Percentiles rank a stretch among this genome's conserved stretches.
phyloP scores from a whole-genome alignment of 495 filamentous ascomycete species.

The Neurospora africana region DNA sequence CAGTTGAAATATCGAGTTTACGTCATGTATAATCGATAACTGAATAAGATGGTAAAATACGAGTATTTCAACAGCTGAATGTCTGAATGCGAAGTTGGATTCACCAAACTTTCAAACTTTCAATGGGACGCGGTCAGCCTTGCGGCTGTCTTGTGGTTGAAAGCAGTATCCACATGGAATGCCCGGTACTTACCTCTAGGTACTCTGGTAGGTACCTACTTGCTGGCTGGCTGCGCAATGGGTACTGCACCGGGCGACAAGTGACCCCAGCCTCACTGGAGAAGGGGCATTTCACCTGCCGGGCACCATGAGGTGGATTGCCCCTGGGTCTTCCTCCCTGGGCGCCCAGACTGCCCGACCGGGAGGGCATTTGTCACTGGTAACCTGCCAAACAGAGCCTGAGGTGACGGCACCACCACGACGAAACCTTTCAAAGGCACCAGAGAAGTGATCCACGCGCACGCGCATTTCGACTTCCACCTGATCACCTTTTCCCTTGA shows the following conservation, averaged over 20 bases:
- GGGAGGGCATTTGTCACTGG: neutral
- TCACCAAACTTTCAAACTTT: neutral
- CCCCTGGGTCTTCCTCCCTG: neutral
- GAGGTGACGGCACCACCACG: neutral
- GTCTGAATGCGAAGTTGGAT: neutral
- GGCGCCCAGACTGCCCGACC: neutral
- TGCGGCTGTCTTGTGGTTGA: neutral
- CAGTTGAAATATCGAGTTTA: neutral
- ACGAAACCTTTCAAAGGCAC: neutral
- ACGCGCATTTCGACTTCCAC: neutral
- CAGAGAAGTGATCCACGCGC: neutral
- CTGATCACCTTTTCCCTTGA: neutral
- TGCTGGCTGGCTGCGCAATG: neutral
- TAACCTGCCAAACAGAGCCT: neutral
- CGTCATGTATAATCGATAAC: neutral
- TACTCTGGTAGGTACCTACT: neutral
- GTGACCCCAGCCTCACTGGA: neutral
- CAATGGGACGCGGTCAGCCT: neutral
- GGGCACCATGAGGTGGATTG: neutral
- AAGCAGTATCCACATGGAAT: neutral
- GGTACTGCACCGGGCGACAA: neutral
- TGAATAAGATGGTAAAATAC: neutral
- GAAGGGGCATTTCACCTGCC: neutral
- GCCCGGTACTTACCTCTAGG: neutral
- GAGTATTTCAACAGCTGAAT: neutral